phyloP scores from a whole-genome alignment of 352 stramenopile genomes.

The Phytophthora tubulina region DNA sequence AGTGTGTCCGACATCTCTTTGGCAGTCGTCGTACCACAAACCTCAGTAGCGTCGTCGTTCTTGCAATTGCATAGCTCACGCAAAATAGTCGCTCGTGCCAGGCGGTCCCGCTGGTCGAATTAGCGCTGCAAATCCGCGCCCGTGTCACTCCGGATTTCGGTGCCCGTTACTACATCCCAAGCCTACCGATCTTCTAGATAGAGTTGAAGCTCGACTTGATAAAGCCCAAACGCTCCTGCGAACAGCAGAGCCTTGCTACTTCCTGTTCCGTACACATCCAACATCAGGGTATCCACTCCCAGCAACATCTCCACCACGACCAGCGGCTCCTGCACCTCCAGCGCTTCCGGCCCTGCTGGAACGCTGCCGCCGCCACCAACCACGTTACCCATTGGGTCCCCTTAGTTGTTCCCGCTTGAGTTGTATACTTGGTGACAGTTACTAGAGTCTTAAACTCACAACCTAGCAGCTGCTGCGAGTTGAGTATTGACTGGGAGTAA shows the following conservation, averaged over 20 bases:
- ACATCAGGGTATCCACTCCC: no score
- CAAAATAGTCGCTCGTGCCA: conserved; percentile 3
- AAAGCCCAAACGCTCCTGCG: conserved; percentile 17
- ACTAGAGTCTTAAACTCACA: no score
- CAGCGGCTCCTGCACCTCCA: no score
- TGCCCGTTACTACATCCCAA: not conserved
- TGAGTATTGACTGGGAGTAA: no score
- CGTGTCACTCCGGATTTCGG: not conserved
- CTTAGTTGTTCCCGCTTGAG: no score
- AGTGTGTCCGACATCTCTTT: not conserved
- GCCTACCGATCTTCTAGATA: conserved; percentile 13
- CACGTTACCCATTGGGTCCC: no score
- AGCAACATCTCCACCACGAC: no score
- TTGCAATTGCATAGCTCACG: not conserved
- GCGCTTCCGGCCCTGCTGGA: no score
- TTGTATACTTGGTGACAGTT: no score
- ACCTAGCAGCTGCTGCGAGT: no score
- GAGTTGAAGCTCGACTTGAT: conserved; percentile 12
- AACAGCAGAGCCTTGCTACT: conserved; percentile 4
- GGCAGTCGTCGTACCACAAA: not conserved
- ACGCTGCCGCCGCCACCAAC: no score
- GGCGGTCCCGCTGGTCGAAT: conserved; percentile 4
- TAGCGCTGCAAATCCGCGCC: not conserved
- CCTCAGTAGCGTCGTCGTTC: not conserved
- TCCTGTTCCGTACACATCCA: no score